Conservation (phyloP, 208 protist genomes). For the Trypanosoma boissoni region DNA sequence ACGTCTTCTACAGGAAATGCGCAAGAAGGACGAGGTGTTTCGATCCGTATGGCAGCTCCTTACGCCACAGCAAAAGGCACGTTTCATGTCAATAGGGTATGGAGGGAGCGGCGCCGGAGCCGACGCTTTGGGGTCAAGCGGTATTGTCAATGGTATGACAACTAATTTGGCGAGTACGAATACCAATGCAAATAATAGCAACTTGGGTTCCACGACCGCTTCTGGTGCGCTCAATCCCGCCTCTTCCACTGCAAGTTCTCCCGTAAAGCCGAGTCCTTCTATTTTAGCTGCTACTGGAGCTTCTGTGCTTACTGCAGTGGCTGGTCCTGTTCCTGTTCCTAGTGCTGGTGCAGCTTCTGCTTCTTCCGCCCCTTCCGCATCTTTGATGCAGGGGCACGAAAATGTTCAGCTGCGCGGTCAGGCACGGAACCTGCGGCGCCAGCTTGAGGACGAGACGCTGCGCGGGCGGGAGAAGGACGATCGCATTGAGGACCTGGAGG, state of each 20-base stretch:
- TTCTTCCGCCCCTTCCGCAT: background rate
- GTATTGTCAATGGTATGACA: background rate
- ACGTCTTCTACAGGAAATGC: constrained; percentile 26
- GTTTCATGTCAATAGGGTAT: constrained; percentile 32
- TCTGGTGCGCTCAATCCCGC: too few species aligned
- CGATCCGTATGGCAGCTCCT: constrained; percentile 35
- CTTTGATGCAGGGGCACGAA: constrained; percentile 27
- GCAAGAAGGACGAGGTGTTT: constrained; percentile 37
- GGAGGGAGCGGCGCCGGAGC: background rate
- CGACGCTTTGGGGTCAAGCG: background rate
- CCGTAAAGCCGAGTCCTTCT: too few species aligned
- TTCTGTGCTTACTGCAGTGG: too few species aligned
- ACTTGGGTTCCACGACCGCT: too few species aligned
- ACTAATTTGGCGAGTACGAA: too few species aligned
- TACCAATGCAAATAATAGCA: too few species aligned
- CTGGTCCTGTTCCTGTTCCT: too few species aligned
- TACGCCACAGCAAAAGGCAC: constrained; percentile 47
- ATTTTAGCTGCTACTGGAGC: too few species aligned
- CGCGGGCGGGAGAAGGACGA: constrained; percentile 17
- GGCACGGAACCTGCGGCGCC: constrained; percentile 18
- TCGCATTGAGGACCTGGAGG: constrained; percentile 29
- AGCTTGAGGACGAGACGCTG: constrained; percentile 23
- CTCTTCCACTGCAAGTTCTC: too few species aligned
- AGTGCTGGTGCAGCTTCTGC: constrained; percentile 6
- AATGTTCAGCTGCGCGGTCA: constrained; percentile 31